Base-by-base conservation (phyloP, 2,329 filamentous ascomycete species). In the Chrysosporium queenslandicum region DNA sequence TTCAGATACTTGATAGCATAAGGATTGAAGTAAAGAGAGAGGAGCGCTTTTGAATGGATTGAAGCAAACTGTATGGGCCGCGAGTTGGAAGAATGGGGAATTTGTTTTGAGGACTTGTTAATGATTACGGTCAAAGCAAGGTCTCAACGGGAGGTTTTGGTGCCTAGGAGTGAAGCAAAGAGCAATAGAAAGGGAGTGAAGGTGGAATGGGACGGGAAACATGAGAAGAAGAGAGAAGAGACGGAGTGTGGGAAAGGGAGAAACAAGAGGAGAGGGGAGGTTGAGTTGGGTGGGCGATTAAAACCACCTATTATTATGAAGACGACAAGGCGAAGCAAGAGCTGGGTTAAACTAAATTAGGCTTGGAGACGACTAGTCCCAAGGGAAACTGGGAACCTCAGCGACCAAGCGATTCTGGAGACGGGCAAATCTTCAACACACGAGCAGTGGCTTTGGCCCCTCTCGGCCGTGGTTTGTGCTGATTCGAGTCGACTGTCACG, bases 151-250 rank as follows among this genome's bases (percentile, higher is more conserved):
- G n/a, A 23, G n/a, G 12, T 21, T 40, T 9, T 16, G n/a, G 37
- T 40, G 18, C 12, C 14, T 18, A 4, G 21, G 30, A 23, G 7
- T 14, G 32, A 36, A 46, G 32, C 42, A n/a, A 45, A 43, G 40
- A 32, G 39, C 21, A 46, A 40, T 11, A 8, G 7, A 23, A 9
- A 40, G 18, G 7, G 49, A 46, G 43, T 36, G 46, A 36, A 49
- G 50, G 32, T 39, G 21, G 46, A 51, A 40, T 53, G 50, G 16
- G 18, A 11, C 14, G 3, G 18, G 37, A 55, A 55, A 52, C 53
- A 52, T 54, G 18, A 49, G 52, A 52, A 54, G 45, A 32, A 56
- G 47, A 56, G 54, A 52, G 50, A 53, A 32, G 40, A 46, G 40
- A 32, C 32, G 43, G 45, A 43, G 45, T 34, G 50, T 49, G 41